Evolutionary conservation across 768 basidiomycete species (phyloP), one percentile per base, ranked within the genome.

Genomic region (Suillus hirtellus): DNA sequence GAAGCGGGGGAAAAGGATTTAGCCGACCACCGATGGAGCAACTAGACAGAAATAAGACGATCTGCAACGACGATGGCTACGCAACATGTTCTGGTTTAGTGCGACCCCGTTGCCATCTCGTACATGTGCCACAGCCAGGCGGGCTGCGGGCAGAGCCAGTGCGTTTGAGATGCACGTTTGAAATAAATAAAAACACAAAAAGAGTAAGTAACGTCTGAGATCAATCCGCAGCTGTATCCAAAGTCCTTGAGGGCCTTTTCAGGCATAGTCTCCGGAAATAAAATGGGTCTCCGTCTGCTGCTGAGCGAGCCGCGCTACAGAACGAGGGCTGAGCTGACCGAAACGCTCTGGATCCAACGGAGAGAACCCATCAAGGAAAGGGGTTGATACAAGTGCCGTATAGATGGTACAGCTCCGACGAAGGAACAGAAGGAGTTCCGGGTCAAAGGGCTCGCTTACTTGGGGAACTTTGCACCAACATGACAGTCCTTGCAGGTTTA

Each of bases 371-470:
- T 31, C 40, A 58, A 31, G 12, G 38, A 40, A 58, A 53, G 31
- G 56, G 55, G 38, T 17, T 42, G 9, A 17, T 1, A 27, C 17
- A 40, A 40, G 5, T 31, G 24, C 38, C 38, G 38, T 56, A 19
- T 38, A 10, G 21, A 14, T 40, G 38, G 15, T 12, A 31, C 38
- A 42, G 9, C 54, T 60, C 42, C 12, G 19, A 47, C 62, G 38
- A 60, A 61, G 59, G 37, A 60, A 27, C 38, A 27, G 24, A 46
- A 63, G 59, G 62, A 60, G 43, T 54, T 46, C 37, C 35, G 60
- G 31, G 8, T 1, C 35, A 47, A 35, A 7, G 44, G 46, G 62
- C 34, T 31, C 52, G 54, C 21, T 19, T 15, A 38, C 38, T 42
- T 19, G 27, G 56, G 56, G 24, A 40, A 58, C 17, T 42, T 27